Evolutionary conservation across 345 rosid genomes (phyloP), one percentile per base, ranked within the genome.

Genomic region (Lepidium aucheri): DNA sequence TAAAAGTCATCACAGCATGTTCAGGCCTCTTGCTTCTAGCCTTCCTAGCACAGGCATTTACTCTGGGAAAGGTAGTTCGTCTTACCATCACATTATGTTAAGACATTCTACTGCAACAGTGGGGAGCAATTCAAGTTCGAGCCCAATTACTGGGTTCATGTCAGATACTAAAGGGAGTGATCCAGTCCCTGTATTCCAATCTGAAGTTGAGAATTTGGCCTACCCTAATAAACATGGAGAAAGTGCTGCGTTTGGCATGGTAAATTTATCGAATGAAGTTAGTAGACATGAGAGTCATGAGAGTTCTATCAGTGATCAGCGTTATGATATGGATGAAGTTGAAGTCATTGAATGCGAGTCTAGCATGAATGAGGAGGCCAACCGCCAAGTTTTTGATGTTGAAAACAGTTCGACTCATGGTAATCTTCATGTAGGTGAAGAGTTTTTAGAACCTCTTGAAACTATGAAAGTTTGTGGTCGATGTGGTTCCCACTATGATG

Each of bases 11-110:
- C 96, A 82, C 69, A 93, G 88, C 76, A 94, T 94, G 99, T 94
- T 94, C 77, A 86, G 99, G 77, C 99, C 99, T 53, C 91, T 94
- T 64, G 74, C 92, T 66, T 94, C 99, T 58, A 94, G 95, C 83
- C 97, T 90, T 57, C 97, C 99, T 5, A 86, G 93, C 78, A 83
- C 89, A 24, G 82, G 95, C 69, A 86, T 90, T 53, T 87, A 86
- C 76, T 74, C 47, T 68, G 96, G 97, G 71, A 86, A 86, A 70
- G 68, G 78, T 55, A 80, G 75, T 74, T 77, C 91, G 71, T 76
- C 80, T 22, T 81, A 82, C 43, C 87, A 79, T 41, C 73, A 92
- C 73, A 40, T 85, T 63, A 77, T 81, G 77, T 81, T 86, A 40
- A 74, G 85, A 72, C 81, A 88, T 77, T 85, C 97, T 72, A 77